Percentiles rank a stretch among this genome's conserved stretches.
Conservation (phyloP, 2,329 filamentous ascomycete genomes). For the Ampelomyces quisqualis region DNA sequence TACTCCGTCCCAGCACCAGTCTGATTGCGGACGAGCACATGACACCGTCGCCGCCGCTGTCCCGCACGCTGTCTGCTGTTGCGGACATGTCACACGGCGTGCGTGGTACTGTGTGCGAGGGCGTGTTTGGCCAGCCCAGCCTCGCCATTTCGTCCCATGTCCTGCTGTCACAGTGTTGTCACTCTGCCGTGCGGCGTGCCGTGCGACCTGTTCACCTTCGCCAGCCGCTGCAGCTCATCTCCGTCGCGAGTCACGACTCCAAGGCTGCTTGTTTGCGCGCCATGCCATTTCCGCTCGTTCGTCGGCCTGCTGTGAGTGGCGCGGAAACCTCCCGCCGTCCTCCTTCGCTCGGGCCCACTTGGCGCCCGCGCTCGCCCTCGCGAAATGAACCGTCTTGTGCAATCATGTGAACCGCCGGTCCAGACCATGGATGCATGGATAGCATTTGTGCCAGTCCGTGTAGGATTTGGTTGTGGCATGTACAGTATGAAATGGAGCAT, state of each 20-base stretch:
- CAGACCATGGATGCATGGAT: too few relatives aligned
- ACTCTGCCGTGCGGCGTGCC: too few relatives aligned
- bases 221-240: not conserved
- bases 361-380: not conserved
- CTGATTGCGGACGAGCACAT: not conserved
- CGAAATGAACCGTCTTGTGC: conserved; percentile 9
- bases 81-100: conserved; percentile 8
- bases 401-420: too few relatives aligned
- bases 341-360: not conserved
- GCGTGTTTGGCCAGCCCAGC: conserved; percentile 14
- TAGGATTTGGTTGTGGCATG: too few relatives aligned
- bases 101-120: too few relatives aligned
- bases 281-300: too few relatives aligned
- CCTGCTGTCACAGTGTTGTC: too few relatives aligned
- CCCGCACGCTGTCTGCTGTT: not conserved
- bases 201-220: not conserved
- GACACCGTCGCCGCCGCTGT: too few relatives aligned
- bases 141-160: too few relatives aligned
- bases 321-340: not conserved
- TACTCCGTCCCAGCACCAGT: not conserved
- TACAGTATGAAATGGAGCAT: too few relatives aligned
- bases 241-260: not conserved
- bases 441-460: too few relatives aligned
- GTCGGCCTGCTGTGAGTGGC: too few relatives aligned
- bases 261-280: not conserved